Evolutionary conservation across 1,139 yeast species (phyloP).

Genomic region (Kazachstania sp.): DNA sequence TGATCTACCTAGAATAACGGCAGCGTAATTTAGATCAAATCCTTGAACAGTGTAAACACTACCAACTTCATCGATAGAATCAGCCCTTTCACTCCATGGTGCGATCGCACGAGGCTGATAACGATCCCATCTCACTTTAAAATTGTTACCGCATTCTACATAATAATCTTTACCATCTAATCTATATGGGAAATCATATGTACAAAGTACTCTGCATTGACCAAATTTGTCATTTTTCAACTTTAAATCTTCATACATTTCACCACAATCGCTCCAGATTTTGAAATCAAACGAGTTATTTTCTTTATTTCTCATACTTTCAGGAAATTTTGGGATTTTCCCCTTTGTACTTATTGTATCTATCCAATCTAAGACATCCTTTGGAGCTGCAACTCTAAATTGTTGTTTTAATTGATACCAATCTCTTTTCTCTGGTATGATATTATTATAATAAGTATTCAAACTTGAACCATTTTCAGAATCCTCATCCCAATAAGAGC

Average conservation of each 20-base stretch:
- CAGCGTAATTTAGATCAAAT: conserved; percentile 38
- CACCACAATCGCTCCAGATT: conserved; percentile 35
- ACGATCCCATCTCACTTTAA: conserved; percentile 38
- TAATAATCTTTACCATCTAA: conserved; percentile 36
- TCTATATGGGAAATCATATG: conserved; percentile 39
- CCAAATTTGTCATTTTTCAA: conserved; percentile 29
- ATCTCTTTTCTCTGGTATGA: conserved; percentile 14
- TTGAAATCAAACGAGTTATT: conserved; percentile 31
- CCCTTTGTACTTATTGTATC: conserved; percentile 31
- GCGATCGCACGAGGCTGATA: conserved; percentile 33
- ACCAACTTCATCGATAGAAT: conserved; percentile 38
- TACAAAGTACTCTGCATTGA: conserved; percentile 35
- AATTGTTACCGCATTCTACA: conserved; percentile 35
- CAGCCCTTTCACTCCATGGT: conserved; percentile 38
- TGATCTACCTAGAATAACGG: conserved; percentile 36
- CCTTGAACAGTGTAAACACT: conserved; percentile 40
- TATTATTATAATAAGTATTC: conserved; percentile 10
- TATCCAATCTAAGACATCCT: conserved; percentile 35
- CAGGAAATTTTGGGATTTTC: conserved; percentile 29
- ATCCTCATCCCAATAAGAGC: conserved; percentile 35
- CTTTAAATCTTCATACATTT: conserved; percentile 32
- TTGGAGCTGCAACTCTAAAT: conserved; percentile 35
- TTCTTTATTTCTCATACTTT: conserved; percentile 5
- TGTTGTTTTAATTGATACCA: conserved; percentile 32
- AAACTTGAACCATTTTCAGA: conserved; percentile 29